A percentile compares a stretch with the other conserved stretches of the same genome.
Evolutionary conservation across 2,329 filamentous ascomycete genomes (phyloP).

Genomic region (Fusarium sp.): DNA sequence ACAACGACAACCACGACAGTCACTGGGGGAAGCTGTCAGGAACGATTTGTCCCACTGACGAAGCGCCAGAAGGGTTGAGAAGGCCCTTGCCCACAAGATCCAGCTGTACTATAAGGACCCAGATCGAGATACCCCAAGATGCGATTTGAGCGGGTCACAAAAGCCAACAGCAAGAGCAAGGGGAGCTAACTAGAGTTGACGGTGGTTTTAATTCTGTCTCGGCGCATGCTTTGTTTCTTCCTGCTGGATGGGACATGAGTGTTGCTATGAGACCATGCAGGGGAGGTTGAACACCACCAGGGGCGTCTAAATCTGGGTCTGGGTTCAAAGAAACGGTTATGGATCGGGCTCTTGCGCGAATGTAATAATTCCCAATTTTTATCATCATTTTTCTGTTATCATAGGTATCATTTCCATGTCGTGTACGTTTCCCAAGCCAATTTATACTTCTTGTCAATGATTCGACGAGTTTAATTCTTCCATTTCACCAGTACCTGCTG

Average conservation of each 20-base stretch:
- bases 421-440: constrained; percentile 43
- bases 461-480: constrained; percentile 8
- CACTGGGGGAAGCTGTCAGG: constrained; percentile 26
- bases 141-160: constrained; percentile 42
- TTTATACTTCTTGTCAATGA: constrained; percentile 37
- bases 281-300: constrained; percentile 44
- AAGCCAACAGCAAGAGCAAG: constrained; percentile 37
- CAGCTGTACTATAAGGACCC: constrained; percentile 38
- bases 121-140: constrained; percentile 45
- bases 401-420: constrained; percentile 40
- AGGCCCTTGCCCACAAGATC: constrained; percentile 31
- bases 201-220: constrained; percentile 43
- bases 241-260: constrained; percentile 19
- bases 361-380: constrained; percentile 62
- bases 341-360: constrained; percentile 54
- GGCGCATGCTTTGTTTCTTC: constrained; percentile 33
- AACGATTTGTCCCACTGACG: constrained; percentile 25
- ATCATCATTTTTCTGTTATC: constrained; percentile 48
- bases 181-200: constrained; percentile 32
- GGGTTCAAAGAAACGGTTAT: constrained; percentile 39
- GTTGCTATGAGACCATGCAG: constrained; percentile 32
- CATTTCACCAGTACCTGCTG: background rate
- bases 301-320: constrained; percentile 40
- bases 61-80: constrained; percentile 30
- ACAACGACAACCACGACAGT: constrained; percentile 33